Conservation (phyloP, 2,329 filamentous ascomycete species). For the Monilinia polystroma region DNA sequence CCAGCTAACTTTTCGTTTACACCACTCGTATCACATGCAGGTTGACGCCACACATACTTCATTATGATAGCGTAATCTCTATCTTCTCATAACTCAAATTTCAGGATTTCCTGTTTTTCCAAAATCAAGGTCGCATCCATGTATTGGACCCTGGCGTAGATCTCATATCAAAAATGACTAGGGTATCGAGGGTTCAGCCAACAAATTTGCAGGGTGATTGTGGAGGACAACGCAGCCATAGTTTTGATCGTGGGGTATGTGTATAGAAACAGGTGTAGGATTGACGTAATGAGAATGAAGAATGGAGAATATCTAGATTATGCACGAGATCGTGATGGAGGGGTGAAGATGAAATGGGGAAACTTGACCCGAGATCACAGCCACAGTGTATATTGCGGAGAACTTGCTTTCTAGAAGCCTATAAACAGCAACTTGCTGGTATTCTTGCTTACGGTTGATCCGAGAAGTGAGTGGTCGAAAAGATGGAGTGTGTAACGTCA, state of each 20-base stretch:
- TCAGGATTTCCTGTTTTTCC: constrained; percentile 14
- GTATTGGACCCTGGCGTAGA: constrained; percentile 19
- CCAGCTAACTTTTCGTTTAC: neutral
- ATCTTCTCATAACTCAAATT: neutral
- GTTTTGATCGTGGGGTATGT: constrained; percentile 1
- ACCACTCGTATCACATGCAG: constrained; percentile 7
- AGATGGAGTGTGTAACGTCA: neutral
- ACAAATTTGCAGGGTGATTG: neutral
- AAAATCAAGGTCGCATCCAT: constrained; percentile 17
- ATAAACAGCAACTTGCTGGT: neutral
- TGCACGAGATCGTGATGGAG: constrained; percentile 19
- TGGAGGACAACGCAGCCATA: neutral
- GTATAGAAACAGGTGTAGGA: neutral
- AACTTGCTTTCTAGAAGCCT: neutral
- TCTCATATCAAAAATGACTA: constrained; percentile 11
- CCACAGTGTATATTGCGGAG: neutral
- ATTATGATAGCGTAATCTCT: constrained; percentile 8
- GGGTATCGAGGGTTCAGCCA: constrained; percentile 1
- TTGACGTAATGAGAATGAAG: constrained; percentile 12
- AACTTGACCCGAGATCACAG: constrained; percentile 8
- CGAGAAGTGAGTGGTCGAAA: neutral
- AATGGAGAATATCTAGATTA: constrained; percentile 13
- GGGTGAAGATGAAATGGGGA: neutral
- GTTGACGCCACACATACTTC: constrained; percentile 18
- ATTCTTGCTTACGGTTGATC: neutral